Evolutionary conservation across 345 rosid species (phyloP), one percentile per base, ranked within the genome.

Genomic region (Gossypium stocksii): DNA sequence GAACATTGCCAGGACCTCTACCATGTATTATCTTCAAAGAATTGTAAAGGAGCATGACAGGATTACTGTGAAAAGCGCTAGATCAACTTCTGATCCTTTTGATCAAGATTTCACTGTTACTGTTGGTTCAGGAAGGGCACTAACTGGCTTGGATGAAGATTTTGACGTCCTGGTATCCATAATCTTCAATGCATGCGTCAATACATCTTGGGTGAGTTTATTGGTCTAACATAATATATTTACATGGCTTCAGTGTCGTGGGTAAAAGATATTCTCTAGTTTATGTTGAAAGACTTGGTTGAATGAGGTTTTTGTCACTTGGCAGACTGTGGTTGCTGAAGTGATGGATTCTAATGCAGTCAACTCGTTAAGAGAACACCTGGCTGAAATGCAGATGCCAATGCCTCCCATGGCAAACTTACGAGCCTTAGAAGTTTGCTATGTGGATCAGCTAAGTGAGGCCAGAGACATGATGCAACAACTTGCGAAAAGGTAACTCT

Each of bases 161-260:
- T 85, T 94, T 71, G 60, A 78, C 65, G 82, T 91, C 75, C 84
- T 94, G 74, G 88, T 85, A 66, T 79, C 64, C 57, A 69, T 92
- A 34, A 54, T 86, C 67, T 66, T 82, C 76, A 83, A 87, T 79
- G 87, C 93, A 77, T 86, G 85, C 79, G 78, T 74, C 34, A 83
- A 87, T 77, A 77, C 84, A 77, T 71, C 65, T n/a, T 91, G 87
- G 97, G 97, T 94, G 82, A 80, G 97, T 85, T 61, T 38, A 70
- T 56, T 11, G 68, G 34, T 0, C 1, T 8, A 27, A 3, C 25
- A n/a, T 48, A 29, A 17, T 53, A 48, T 58, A 19, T 68, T 70
- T 25, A n/a, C 49, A 43, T 2, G 4, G 49, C 16, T 46, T 15
- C 46, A 65, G 29, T 69, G 17, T 29, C 43, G 4, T 19, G 12